phyloP scores from a whole-genome alignment of 2,329 filamentous ascomycete species.

The Venturia pyrina region DNA sequence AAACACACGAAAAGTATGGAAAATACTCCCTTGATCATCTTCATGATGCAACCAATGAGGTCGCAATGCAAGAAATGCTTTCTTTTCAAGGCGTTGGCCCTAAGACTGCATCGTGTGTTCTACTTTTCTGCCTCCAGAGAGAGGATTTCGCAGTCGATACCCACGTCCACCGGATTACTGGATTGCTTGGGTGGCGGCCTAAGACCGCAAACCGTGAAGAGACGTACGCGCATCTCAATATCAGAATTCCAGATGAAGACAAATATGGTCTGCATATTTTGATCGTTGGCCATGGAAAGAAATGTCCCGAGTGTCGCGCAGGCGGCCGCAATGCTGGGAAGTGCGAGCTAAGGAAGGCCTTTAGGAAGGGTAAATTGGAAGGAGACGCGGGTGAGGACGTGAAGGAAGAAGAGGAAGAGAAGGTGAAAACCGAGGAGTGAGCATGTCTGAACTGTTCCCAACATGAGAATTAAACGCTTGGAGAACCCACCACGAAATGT shows the following conservation, averaged over 20 bases:
- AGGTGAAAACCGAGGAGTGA: not conserved
- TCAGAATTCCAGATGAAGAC: slow-evolving; percentile 48
- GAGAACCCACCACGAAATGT: not conserved
- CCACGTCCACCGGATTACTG: slow-evolving; percentile 54
- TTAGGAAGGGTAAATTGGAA: not conserved
- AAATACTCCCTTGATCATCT: slow-evolving; percentile 53
- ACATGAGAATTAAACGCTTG: not conserved
- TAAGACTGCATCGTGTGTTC: slow-evolving; percentile 55
- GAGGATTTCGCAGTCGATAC: slow-evolving; percentile 57
- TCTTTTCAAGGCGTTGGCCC: slow-evolving; percentile 53
- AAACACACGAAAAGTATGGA: slow-evolving; percentile 40
- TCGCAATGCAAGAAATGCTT: slow-evolving; percentile 47
- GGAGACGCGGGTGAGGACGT: not conserved
- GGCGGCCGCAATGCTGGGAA: slow-evolving; percentile 2
- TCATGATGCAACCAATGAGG: slow-evolving; percentile 43
- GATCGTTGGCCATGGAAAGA: slow-evolving; percentile 52
- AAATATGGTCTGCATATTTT: slow-evolving; percentile 55
- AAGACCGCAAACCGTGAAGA: slow-evolving; percentile 27
- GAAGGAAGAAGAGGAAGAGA: slow-evolving; percentile 1
- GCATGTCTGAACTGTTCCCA: not conserved
- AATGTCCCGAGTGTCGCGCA: slow-evolving; percentile 43
- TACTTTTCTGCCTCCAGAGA: slow-evolving; percentile 53
- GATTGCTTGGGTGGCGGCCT: slow-evolving; percentile 53
- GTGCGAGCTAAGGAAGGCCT: slow-evolving; percentile 6
- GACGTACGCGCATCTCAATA: slow-evolving; percentile 51